Conservation (phyloP, 192 early-diverging fungal species). For the Mortierella claussenii region DNA sequence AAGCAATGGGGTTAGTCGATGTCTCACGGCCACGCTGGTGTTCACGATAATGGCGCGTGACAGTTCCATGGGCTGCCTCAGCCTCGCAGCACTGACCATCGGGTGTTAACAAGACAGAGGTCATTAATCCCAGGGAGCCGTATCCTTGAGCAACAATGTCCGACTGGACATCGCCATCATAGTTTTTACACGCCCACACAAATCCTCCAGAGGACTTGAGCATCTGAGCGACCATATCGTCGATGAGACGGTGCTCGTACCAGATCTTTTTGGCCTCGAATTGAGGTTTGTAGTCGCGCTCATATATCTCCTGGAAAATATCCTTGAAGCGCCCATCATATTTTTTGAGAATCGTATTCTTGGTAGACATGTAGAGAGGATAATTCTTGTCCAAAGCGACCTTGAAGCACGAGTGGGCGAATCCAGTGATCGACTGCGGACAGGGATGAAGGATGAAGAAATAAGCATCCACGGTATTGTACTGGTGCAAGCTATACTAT, state of each 20-base stretch:
- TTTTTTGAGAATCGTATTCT: conserved; percentile 96
- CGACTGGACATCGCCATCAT: conserved; percentile 96
- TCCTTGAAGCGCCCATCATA: conserved; percentile 99
- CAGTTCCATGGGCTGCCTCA: conserved; percentile 98
- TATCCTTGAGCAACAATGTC: conserved; percentile 98
- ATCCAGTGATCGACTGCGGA: conserved; percentile 83
- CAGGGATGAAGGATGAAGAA: not conserved
- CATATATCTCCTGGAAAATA: conserved; percentile 94
- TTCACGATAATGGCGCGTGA: conserved; percentile 93
- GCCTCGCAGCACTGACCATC: conserved; percentile 93
- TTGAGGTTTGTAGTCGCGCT: conserved; percentile 78
- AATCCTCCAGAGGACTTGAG: conserved; percentile 95
- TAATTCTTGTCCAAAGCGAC: conserved; percentile 88
- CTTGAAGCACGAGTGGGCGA: conserved; percentile 96
- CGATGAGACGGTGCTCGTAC: conserved; percentile 98
- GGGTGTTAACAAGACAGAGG: conserved; percentile 93
- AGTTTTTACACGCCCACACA: conserved; percentile 96
- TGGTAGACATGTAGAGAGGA: conserved; percentile 96
- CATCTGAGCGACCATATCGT: conserved; percentile 99
- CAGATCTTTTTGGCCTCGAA: conserved; percentile 88
- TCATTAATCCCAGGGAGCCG: conserved; percentile 95
- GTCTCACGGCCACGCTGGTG: conserved; percentile 97
- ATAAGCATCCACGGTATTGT: conserved; percentile 5
- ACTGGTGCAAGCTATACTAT: not conserved
- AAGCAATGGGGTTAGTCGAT: conserved; percentile 96